phyloP scores from a whole-genome alignment of 768 basidiomycete genomes.

The Phylloporus rhodoxanthus region DNA sequence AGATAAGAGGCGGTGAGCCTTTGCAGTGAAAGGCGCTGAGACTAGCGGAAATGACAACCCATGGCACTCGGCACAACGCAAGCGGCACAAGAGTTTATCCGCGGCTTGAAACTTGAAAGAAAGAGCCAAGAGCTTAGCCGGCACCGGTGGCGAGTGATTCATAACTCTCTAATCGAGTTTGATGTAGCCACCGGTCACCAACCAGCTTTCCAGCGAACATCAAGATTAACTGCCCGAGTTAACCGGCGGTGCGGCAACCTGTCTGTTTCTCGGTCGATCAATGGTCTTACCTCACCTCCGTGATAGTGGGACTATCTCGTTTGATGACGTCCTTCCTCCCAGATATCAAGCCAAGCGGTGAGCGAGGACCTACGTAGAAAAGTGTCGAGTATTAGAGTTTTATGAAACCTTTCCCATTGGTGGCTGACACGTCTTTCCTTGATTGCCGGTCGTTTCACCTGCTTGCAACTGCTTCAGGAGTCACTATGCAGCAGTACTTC shows the following conservation, averaged over 20 bases:
- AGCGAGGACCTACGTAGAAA: background rate
- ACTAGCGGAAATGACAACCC: background rate
- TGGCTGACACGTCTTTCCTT: background rate
- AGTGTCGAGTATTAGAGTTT: background rate
- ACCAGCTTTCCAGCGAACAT: background rate
- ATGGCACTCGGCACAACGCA: background rate
- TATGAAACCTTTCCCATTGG: background rate
- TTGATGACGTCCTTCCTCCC: background rate
- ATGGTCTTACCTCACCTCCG: background rate
- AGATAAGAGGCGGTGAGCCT: background rate
- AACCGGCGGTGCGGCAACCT: background rate
- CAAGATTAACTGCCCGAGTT: background rate
- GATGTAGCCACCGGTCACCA: background rate
- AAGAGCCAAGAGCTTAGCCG: background rate
- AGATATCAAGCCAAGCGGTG: background rate
- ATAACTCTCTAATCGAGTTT: background rate
- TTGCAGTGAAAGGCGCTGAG: background rate
- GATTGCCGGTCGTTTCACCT: conserved; percentile 4
- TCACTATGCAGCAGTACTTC: background rate
- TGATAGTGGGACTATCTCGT: background rate
- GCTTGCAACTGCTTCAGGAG: background rate
- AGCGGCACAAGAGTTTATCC: background rate
- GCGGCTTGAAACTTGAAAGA: background rate
- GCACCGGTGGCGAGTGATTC: background rate
- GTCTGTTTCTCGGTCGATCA: background rate